phyloP scores from a whole-genome alignment of 306 rosid genomes.

The Begonia loranthoides region DNA sequence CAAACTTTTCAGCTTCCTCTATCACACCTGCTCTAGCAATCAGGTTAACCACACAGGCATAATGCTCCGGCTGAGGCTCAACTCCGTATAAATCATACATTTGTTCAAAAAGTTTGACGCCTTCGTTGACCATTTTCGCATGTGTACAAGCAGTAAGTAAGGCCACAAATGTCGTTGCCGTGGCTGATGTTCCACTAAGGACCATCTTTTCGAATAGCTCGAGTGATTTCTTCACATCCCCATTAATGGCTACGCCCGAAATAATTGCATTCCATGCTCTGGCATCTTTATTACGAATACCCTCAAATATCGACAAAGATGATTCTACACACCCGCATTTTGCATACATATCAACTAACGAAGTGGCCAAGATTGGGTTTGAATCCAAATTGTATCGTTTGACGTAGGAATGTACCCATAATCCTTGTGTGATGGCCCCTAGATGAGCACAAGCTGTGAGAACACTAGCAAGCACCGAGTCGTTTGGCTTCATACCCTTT shows the following conservation, averaged over 20 bases:
- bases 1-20: conserved; percentile 51
- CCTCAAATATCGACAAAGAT: conserved; percentile 24
- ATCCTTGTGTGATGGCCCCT: conserved; percentile 28
- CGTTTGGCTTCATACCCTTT: conserved; percentile 20
- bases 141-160: conserved; percentile 55
- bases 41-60: conserved; percentile 47
- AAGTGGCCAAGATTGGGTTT: conserved; percentile 45
- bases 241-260: conserved; percentile 46
- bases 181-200: conserved; percentile 22
- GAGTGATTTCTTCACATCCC: conserved; percentile 43
- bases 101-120: conserved; percentile 42
- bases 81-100: conserved; percentile 24
- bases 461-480: conserved; percentile 27
- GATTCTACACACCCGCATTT: conserved; percentile 33
- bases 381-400: conserved; percentile 17
- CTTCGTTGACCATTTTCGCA: conserved; percentile 39
- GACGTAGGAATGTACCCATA: conserved; percentile 31
- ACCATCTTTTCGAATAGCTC: conserved; percentile 39
- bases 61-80: conserved; percentile 21
- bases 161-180: conserved; percentile 50
- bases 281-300: conserved; percentile 19
- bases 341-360: conserved; percentile 45
- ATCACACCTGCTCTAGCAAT: conserved; percentile 59
- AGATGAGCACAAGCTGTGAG: conserved; percentile 35
- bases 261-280: conserved; percentile 68